phyloP scores from a whole-genome alignment of 495 filamentous ascomycete species.

The Cairneyella variabilis region DNA sequence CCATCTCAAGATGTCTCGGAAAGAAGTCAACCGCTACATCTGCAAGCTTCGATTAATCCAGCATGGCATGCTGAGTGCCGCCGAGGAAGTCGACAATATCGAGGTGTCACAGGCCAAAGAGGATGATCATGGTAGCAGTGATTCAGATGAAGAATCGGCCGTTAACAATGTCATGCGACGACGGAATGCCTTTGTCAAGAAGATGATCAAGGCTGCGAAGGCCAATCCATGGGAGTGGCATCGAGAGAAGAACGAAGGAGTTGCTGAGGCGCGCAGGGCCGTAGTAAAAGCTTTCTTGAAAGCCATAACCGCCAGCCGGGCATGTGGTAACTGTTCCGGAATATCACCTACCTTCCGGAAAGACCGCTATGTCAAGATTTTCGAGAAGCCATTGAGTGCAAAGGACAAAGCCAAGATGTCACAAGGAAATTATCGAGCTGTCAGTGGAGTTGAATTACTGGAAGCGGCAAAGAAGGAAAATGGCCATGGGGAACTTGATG shows the following conservation, averaged over 20 bases:
- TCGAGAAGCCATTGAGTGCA: constrained; percentile 67
- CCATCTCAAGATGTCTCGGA: constrained; percentile 68
- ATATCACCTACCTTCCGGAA: constrained; percentile 78
- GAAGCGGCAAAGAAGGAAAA: constrained; percentile 24
- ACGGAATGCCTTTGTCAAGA: constrained; percentile 67
- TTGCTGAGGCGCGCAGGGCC: constrained; percentile 66
- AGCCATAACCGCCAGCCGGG: constrained; percentile 56
- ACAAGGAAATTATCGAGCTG: constrained; percentile 61
- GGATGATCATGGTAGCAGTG: constrained; percentile 28
- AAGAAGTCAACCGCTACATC: constrained; percentile 66
- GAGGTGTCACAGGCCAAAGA: constrained; percentile 31
- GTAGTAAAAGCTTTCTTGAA: constrained; percentile 79
- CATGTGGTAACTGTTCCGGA: constrained; percentile 69
- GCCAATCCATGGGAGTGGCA: constrained; percentile 21
- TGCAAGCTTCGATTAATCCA: constrained; percentile 88
- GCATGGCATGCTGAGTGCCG: constrained; percentile 74
- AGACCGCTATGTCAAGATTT: constrained; percentile 87
- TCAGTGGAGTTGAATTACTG: constrained; percentile 50
- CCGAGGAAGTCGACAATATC: constrained; percentile 61
- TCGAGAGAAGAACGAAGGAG: constrained; percentile 73
- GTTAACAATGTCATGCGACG: constrained; percentile 59
- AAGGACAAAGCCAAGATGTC: constrained; percentile 74
- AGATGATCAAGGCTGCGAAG: constrained; percentile 46
- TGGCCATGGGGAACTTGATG: constrained; percentile 37
- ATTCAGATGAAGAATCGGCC: constrained; percentile 28